Evolutionary conservation across 108 stramenopile genomes (phyloP), one percentile per base, ranked within the genome.

Genomic region (Fragilariopsis cylindrus): DNA sequence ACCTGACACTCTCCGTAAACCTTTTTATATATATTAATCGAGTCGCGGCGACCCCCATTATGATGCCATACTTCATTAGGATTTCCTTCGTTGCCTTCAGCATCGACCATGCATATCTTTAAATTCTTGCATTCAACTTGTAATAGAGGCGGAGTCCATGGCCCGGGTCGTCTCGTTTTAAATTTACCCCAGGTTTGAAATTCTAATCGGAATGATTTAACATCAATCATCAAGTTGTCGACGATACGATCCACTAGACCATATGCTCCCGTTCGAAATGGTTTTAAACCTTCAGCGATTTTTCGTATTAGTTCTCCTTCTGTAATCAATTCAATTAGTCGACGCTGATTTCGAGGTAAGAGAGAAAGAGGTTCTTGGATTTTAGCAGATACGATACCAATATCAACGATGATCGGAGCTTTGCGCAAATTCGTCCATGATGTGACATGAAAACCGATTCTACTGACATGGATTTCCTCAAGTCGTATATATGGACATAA

Each of bases 401-500:
- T 89, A 46, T 91, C 86, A 19, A 94, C 72, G 0, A 88, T 81
- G 30, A 94, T 91, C 5, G 93, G 93, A 19, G 90, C 82, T 76
- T 90, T 91, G 42, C 88, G 90, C 3, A 94, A 53, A 73, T 94
- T 94, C 3, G 90, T 84, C 75, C 87, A 91, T 5, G 80, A 76
- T 47, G 90, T 89, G 4, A 94, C 93, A 69, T 90, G 82, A 55
- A 94, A 83, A 7, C 87, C 72, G 5, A 94, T 57, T 68, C 88
- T 79, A 48, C 84, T 76, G 7, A 94, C 69, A 60, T 86, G 86
- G 7, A 91, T 79, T 19, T 82, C 77, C 40, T 85, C 82, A 40
- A 94, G 77, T 57, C 82, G 78, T 30, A 91, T 49, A 60, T 76
- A 88, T 3, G 90, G 93, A 6, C 75, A 41, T 3, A 85, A 19